These are phyloP conservation scores for Anthostomella pinea DNA, from an alignment of 2,329 filamentous ascomycete species.

Conservation along the genomic window DNA sequence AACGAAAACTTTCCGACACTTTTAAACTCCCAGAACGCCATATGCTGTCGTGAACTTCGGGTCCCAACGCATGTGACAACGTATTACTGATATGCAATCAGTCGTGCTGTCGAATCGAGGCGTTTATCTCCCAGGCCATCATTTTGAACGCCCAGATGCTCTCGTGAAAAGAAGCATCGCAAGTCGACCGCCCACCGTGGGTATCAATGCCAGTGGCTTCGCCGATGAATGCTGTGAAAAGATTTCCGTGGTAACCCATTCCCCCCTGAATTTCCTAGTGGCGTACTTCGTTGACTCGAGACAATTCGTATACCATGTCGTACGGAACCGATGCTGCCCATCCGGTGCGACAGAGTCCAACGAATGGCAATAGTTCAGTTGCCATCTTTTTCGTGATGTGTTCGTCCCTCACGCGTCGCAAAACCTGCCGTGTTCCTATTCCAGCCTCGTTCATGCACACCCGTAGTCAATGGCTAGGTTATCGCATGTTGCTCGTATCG, in stretches of 20 bases:
- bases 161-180: constrained; percentile 12
- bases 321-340: no score
- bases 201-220: constrained; percentile 23
- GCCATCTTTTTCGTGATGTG: no score
- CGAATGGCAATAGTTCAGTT: no score
- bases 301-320: constrained; percentile 3
- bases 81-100: constrained; percentile 1
- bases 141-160: constrained; percentile 17
- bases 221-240: constrained; percentile 16
- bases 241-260: neutral
- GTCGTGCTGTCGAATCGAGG: constrained; percentile 11
- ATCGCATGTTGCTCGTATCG: constrained; percentile 57
- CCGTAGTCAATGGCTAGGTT: constrained; percentile 1
- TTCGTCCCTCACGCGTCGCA: no score
- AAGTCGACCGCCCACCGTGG: constrained; percentile 19
- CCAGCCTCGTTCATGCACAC: no score
- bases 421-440: no score
- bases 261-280: constrained; percentile 2
- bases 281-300: neutral
- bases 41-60: neutral
- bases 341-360: no score
- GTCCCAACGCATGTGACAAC: neutral
- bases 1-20: neutral
- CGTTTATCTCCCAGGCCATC: constrained; percentile 5
- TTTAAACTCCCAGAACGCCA: constrained; percentile 4